Conservation (phyloP, 331 rosid genomes). For the Rosa hybrid region DNA sequence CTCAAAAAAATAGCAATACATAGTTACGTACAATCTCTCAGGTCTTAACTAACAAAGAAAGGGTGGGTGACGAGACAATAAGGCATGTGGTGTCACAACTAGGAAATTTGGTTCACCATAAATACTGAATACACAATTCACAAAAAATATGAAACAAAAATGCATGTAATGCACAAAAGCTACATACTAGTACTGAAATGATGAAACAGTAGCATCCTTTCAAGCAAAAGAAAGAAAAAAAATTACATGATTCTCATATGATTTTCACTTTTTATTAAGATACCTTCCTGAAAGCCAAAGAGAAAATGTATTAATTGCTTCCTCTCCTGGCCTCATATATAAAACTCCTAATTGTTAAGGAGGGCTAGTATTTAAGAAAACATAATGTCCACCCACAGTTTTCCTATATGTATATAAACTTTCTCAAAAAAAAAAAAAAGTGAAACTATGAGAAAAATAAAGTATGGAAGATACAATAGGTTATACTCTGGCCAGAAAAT, state of each 20-base stretch:
- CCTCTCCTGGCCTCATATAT: too few relatives aligned
- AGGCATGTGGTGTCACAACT: constrained; percentile 13
- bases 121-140: neutral
- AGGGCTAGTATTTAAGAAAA: too few relatives aligned
- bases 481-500: neutral
- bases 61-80: neutral
- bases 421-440: too few relatives aligned
- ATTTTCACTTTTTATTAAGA: too few relatives aligned
- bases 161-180: neutral
- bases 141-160: neutral
- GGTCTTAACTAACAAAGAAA: neutral
- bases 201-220: neutral
- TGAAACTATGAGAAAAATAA: too few relatives aligned
- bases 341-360: too few relatives aligned
- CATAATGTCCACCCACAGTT: too few relatives aligned
- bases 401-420: too few relatives aligned
- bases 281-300: neutral
- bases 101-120: constrained; percentile 2
- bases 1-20: neutral
- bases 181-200: neutral
- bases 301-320: too few relatives aligned
- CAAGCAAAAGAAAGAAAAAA: neutral
- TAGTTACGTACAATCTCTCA: neutral
- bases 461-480: neutral
- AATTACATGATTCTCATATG: neutral